A percentile compares a stretch with the other conserved stretches of the same genome.
These are phyloP conservation scores for Phytopythium kandeliae DNA, from an alignment of 352 stramenopile genomes.

Conservation along the genomic window DNA sequence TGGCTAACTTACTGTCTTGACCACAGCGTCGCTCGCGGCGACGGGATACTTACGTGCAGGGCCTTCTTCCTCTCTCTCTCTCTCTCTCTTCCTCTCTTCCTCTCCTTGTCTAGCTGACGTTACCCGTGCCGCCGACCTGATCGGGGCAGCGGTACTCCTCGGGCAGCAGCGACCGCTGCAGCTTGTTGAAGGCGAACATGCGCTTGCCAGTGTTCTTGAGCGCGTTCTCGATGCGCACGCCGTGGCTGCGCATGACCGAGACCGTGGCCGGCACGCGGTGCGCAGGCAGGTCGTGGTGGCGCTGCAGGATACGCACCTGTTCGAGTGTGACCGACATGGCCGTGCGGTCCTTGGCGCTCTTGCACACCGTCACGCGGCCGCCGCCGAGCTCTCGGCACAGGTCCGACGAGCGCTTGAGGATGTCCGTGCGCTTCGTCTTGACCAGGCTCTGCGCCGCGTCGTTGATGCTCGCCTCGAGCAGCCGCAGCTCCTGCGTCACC, in stretches of 20 bases:
- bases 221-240: slow-evolving; percentile 85
- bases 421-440: slow-evolving; percentile 84
- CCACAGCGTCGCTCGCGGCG: not conserved
- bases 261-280: slow-evolving; percentile 76
- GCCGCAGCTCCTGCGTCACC: slow-evolving; percentile 57
- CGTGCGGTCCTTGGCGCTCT: slow-evolving; percentile 97
- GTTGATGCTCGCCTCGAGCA: slow-evolving; percentile 58
- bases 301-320: slow-evolving; percentile 85
- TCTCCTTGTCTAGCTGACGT: slow-evolving; percentile 56
- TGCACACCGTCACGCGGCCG: slow-evolving; percentile 94
- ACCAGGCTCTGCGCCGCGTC: slow-evolving; percentile 79
- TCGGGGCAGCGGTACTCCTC: slow-evolving; percentile 85
- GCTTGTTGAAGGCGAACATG: slow-evolving; percentile 86
- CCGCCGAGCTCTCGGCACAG: slow-evolving; percentile 84
- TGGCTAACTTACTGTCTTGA: slow-evolving; percentile 8
- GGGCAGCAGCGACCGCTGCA: slow-evolving; percentile 81
- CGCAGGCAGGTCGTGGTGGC: slow-evolving; percentile 70
- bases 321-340: slow-evolving; percentile 97
- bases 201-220: slow-evolving; percentile 89
- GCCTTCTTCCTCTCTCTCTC: not conserved
- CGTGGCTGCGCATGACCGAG: slow-evolving; percentile 84
- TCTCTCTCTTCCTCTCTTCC: too few species aligned
- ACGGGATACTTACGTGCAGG: not conserved
- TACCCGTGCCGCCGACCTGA: slow-evolving; percentile 74
- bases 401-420: slow-evolving; percentile 75